A percentile compares a stretch with the other conserved stretches of the same genome.
These are phyloP conservation scores for Nissolia schottii DNA, from an alignment of 306 rosid genomes.

Conservation along the genomic window DNA sequence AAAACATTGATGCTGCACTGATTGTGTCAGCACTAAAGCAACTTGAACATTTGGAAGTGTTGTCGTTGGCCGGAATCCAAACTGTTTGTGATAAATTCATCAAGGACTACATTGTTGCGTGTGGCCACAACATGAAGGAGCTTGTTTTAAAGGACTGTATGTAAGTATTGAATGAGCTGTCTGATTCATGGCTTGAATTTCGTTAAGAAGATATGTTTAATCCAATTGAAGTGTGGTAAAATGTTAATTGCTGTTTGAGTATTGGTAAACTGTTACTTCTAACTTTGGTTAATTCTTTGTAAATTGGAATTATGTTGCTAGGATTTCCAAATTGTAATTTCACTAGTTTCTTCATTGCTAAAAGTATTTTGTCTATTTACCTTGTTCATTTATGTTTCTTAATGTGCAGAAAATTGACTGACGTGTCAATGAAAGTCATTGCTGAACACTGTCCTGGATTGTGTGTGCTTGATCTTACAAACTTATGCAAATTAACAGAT, in stretches of 20 bases:
- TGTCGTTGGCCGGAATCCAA: conserved; percentile 66
- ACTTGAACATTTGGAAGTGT: conserved; percentile 58
- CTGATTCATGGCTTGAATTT: conserved; percentile 5
- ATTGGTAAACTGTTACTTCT: not conserved
- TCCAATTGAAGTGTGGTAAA: not conserved
- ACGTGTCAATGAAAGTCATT: conserved; percentile 57
- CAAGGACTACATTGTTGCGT: conserved; percentile 28
- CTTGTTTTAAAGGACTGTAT: conserved; percentile 66
- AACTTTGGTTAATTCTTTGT: not conserved
- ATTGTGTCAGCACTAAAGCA: conserved; percentile 50
- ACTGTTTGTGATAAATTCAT: conserved; percentile 52
- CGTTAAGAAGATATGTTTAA: not conserved
- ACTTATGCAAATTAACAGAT: conserved; percentile 60
- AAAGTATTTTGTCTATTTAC: not conserved
- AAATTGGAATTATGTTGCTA: not conserved
- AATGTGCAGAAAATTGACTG: conserved; percentile 69
- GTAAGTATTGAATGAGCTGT: conserved; percentile 44
- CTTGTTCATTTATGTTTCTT: conserved; percentile 10
- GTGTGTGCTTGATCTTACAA: conserved; percentile 48
- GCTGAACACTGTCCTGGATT: conserved; percentile 59
- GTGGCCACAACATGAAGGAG: conserved; percentile 68
- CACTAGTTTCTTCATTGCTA: not conserved
- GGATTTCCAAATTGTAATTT: conserved; percentile 7
- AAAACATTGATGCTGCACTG: conserved; percentile 35
- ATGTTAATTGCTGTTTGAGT: not conserved